Base-by-base conservation (phyloP, 2,329 filamentous ascomycete genomes). In the Hortaea werneckii region DNA sequence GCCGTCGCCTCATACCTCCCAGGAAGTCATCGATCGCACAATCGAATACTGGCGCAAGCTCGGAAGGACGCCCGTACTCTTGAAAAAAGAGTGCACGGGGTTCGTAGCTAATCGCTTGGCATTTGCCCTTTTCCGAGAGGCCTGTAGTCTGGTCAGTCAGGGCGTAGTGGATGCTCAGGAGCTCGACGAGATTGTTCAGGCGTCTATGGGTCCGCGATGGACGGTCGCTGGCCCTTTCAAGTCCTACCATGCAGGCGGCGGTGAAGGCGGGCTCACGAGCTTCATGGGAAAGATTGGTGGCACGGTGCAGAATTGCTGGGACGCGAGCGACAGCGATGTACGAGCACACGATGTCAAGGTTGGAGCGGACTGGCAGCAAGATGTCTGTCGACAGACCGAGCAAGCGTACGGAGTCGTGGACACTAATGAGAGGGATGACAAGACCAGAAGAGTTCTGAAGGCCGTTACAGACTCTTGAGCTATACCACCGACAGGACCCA, bases 41-140 rank as follows among this genome's bases (percentile, higher is more conserved):
- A 43, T 71, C 28, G 53, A 58, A 1, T 78, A 75, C 52, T 79
- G 71, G 70, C 56, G 57, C 3, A 49, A 48, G 1, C 51, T 69
- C 1, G 62, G 65, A 5, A 58, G 72, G 11, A 64, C 64, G 5
- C 75, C 76, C 0, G 69, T 79, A 2, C 62, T 74, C 2, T 58
- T 78, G 20, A 64, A 69, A 41, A 73, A 74, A 37, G 74, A 78
- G 56, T 65, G 68, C 10, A 67, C 69, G 0, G 77, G 77, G 1
- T 80, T 80, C 50, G 76, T 79, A 6, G 75, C 73, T 4, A 80
- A 80, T 46, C 61, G 77, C 8, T 64, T 80, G 2, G 74, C 75
- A 0, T 79, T 78, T 58, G 76, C 76, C 1, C 52, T 80, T 26
- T 61, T 78, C 32, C 63, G 75, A 5, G 77, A 80, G 54, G 73